Conservation (phyloP, 768 basidiomycete species). For the Mycena haematopus region DNA sequence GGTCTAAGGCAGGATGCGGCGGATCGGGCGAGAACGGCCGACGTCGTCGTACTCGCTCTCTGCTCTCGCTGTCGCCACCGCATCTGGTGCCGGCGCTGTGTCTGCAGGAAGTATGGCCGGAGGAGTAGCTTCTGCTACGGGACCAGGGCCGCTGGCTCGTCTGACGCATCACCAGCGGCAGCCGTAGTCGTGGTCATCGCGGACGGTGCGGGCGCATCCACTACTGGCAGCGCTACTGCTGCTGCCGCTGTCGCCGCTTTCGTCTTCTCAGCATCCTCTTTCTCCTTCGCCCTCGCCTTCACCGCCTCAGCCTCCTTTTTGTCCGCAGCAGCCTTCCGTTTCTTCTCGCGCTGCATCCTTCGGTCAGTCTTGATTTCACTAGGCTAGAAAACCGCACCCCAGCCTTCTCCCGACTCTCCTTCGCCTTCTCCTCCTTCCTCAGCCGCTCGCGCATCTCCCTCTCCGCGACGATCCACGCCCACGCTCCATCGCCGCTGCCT, state of each 20-base stretch:
- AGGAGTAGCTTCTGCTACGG: not conserved
- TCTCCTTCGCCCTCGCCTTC: conserved; percentile 62
- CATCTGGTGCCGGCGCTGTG: not conserved
- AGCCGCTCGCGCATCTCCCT: conserved; percentile 77
- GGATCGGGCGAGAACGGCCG: conserved; percentile 38
- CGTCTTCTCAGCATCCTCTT: conserved; percentile 57
- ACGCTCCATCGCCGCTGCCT: conserved; percentile 73
- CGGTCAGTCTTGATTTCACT: not conserved
- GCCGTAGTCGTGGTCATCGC: not conserved
- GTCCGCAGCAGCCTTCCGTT: conserved; percentile 58
- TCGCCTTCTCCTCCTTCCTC: conserved; percentile 74
- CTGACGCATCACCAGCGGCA: not conserved
- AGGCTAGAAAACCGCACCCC: conserved; percentile 55
- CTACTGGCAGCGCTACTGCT: too few relatives aligned
- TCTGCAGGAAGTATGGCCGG: not conserved
- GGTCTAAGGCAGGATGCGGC: conserved; percentile 39
- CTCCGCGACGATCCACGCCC: conserved; percentile 77
- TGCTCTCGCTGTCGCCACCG: conserved; percentile 30
- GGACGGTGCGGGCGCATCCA: not conserved
- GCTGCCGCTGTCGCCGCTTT: conserved; percentile 30
- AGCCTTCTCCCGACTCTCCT: conserved; percentile 69
- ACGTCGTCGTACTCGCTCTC: conserved; percentile 45
- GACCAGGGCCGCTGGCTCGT: not conserved
- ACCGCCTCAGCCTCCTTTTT: conserved; percentile 72
- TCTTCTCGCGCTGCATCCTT: conserved; percentile 49